Evolutionary conservation across 345 rosid genomes (phyloP).

Genomic region (Eucalyptus grandis): DNA sequence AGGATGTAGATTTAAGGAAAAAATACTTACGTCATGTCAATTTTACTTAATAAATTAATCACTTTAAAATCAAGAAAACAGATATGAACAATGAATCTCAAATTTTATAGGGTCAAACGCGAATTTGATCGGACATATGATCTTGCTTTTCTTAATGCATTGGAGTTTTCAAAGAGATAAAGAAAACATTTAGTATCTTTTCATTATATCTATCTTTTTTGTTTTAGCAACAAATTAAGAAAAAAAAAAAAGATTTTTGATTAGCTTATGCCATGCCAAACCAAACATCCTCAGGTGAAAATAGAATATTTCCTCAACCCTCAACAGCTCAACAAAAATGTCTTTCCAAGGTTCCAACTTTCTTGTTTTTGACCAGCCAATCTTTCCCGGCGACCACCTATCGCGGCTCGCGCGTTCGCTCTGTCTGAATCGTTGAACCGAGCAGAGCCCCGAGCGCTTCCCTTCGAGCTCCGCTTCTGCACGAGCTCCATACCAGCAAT

Average conservation of each 20-base stretch:
- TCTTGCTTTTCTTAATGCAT: not conserved
- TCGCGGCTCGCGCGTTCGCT: not conserved
- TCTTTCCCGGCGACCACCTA: not conserved
- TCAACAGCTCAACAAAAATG: not conserved
- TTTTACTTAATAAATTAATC: not conserved
- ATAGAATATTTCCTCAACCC: not conserved
- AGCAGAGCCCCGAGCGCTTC: not conserved
- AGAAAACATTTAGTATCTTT: not conserved
- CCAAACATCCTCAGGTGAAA: not conserved
- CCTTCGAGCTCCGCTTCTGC: not conserved
- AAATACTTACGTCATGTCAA: not conserved
- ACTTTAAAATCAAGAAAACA: not conserved
- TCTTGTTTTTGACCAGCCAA: not conserved
- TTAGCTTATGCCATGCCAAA: not conserved
- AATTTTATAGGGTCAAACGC: fast-evolving
- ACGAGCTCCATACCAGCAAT: not conserved
- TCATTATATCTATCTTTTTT: not conserved
- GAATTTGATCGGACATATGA: fast-evolving
- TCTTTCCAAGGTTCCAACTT: not conserved
- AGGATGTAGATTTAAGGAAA: not conserved
- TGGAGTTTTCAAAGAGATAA: not conserved
- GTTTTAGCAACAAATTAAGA: not conserved
- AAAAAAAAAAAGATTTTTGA: not conserved
- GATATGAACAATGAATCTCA: fast-evolving
- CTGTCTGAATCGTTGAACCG: not conserved